phyloP scores from a whole-genome alignment of 495 filamentous ascomycete genomes.

The Lindgomyces ingoldianus region DNA sequence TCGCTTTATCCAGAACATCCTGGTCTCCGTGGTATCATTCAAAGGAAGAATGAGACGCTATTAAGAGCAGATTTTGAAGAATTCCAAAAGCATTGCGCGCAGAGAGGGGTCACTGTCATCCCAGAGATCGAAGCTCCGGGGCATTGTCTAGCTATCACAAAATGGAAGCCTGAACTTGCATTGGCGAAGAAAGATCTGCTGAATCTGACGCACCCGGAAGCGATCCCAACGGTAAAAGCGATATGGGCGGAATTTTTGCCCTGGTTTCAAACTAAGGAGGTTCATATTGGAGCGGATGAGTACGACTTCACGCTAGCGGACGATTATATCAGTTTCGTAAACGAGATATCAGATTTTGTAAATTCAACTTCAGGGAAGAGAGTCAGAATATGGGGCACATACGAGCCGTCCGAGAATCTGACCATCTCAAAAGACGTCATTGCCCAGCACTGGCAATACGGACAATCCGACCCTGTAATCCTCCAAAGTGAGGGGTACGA shows the following conservation, averaged over 20 bases:
- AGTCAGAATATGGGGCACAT: constrained; percentile 58
- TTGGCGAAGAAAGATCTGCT: constrained; percentile 55
- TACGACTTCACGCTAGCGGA: constrained; percentile 55
- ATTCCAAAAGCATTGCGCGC: constrained; percentile 55
- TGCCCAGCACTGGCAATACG: constrained; percentile 61
- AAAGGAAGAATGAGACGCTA: constrained; percentile 54
- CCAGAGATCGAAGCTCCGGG: constrained; percentile 60
- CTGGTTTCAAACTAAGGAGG: constrained; percentile 59
- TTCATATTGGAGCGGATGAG: constrained; percentile 61
- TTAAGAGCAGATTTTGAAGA: constrained; percentile 52
- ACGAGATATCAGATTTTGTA: constrained; percentile 53
- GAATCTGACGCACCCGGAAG: constrained; percentile 57
- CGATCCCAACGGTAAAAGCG: constrained; percentile 54
- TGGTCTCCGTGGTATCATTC: constrained; percentile 48
- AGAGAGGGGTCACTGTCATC: constrained; percentile 55
- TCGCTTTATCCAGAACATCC: constrained; percentile 49
- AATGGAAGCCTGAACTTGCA: constrained; percentile 59
- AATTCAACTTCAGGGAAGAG: constrained; percentile 49
- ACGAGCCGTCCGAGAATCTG: constrained; percentile 49
- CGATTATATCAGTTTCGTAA: constrained; percentile 58
- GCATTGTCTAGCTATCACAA: constrained; percentile 56
- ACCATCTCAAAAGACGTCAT: constrained; percentile 50
- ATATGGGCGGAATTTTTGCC: constrained; percentile 60
- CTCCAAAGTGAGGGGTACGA: constrained; percentile 49
- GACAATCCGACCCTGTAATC: constrained; percentile 55